phyloP scores from a whole-genome alignment of 768 basidiomycete species.

The Boletus tomentosulus region DNA sequence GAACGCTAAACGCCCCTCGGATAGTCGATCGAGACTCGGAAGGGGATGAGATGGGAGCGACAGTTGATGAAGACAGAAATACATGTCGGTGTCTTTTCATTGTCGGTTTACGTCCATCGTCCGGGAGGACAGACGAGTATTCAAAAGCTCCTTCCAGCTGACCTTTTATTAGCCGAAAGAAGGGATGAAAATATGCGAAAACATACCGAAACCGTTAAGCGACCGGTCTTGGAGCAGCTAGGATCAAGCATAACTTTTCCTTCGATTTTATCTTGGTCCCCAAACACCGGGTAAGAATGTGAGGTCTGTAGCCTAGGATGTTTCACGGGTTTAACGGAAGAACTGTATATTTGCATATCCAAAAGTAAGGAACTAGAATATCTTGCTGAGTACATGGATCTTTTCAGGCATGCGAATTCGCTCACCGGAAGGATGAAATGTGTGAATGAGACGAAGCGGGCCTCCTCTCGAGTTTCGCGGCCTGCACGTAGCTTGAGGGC shows the following conservation, averaged over 20 bases:
- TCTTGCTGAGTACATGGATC: slow-evolving; percentile 1
- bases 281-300: slow-evolving; percentile 48
- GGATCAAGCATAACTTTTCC: slow-evolving; percentile 59
- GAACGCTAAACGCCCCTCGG: slow-evolving; percentile 36
- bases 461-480: slow-evolving; percentile 19
- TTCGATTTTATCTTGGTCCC: slow-evolving; percentile 54
- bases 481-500: slow-evolving; percentile 35
- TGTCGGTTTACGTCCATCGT: slow-evolving; percentile 19
- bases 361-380: slow-evolving; percentile 46
- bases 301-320: slow-evolving; percentile 21
- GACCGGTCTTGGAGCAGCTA: slow-evolving; percentile 49
- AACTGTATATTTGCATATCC: slow-evolving; percentile 59
- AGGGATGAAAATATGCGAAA: neutral
- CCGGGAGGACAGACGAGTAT: slow-evolving; percentile 32
- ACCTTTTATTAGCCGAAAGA: slow-evolving; percentile 2
- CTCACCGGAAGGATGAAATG: slow-evolving; percentile 50
- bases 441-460: slow-evolving; percentile 34
- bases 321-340: slow-evolving; percentile 49
- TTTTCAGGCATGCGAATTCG: neutral
- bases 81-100: slow-evolving; percentile 37
- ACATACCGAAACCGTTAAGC: slow-evolving; percentile 52
- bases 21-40: slow-evolving; percentile 23
- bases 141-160: slow-evolving; percentile 65
- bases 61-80: slow-evolving; percentile 47
- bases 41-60: slow-evolving; percentile 36